Percentiles rank a stretch among this genome's conserved stretches.
phyloP scores from a whole-genome alignment of 2,329 filamentous ascomycete genomes.

The Diaporthe longicolla region DNA sequence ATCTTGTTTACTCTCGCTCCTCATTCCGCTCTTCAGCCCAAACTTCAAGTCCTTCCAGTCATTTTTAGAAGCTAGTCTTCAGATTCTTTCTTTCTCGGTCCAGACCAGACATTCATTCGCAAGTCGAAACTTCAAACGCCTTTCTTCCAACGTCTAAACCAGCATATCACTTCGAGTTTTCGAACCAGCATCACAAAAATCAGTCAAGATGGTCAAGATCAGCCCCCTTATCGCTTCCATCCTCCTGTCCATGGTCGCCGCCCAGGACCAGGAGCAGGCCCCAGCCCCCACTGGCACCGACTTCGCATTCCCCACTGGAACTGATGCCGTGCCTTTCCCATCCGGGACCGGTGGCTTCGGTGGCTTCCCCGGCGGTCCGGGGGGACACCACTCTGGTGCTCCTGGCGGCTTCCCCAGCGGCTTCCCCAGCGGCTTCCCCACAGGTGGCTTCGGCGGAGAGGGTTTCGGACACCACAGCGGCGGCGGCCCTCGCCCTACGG shows the following conservation, averaged over 20 bases:
- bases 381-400: constrained; percentile 15
- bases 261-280: constrained; percentile 21
- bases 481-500: constrained; percentile 31
- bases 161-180: not conserved
- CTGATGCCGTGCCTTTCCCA: constrained; percentile 6
- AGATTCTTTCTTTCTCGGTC: constrained; percentile 39
- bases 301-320: constrained; percentile 35
- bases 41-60: constrained; percentile 38
- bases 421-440: constrained; percentile 28
- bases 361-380: not conserved
- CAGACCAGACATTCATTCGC: constrained; percentile 42
- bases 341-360: constrained; percentile 5
- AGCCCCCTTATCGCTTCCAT: constrained; percentile 40
- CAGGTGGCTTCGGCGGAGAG: constrained; percentile 29
- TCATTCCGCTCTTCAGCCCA: constrained; percentile 40
- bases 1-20: constrained; percentile 1
- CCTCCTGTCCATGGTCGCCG: constrained; percentile 39
- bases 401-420: constrained; percentile 24
- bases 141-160: constrained; percentile 28
- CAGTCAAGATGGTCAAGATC: constrained; percentile 44
- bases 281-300: constrained; percentile 16
- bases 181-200: constrained; percentile 21
- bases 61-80: constrained; percentile 43
- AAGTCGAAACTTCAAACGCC: constrained; percentile 38
- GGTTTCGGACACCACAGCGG: constrained; percentile 25